Evolutionary conservation across 192 early-diverging fungal genomes (phyloP).

Genomic region (Coemansia interrupta): DNA sequence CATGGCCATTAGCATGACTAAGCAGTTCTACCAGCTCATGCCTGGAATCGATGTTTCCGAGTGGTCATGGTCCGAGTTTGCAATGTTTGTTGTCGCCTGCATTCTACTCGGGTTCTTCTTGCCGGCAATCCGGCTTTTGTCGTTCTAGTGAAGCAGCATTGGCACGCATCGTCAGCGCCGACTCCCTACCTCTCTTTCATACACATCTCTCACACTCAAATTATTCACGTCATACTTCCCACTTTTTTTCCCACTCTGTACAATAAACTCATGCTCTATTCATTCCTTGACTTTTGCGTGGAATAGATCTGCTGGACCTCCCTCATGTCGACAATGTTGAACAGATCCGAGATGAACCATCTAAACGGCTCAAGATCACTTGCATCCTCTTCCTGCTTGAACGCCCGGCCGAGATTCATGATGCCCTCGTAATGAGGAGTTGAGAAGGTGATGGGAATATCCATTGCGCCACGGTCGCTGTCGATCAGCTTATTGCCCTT

Average conservation of each 20-base stretch:
- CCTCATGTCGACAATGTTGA: slow-evolving; percentile 10
- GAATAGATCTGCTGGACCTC: not conserved
- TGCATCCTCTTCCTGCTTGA: not conserved
- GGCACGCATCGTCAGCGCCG: not conserved
- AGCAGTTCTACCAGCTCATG: slow-evolving; percentile 34
- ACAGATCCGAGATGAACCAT: slow-evolving; percentile 17
- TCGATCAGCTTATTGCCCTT: slow-evolving; percentile 15
- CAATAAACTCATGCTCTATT: not conserved
- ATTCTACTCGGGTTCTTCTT: slow-evolving; percentile 37
- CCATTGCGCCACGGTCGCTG: slow-evolving; percentile 18
- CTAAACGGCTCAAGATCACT: slow-evolving; percentile 16
- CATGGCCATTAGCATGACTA: slow-evolving; percentile 28
- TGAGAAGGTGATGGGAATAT: slow-evolving; percentile 16
- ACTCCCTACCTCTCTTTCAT: not conserved
- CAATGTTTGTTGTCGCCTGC: slow-evolving; percentile 37
- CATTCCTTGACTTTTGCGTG: not conserved
- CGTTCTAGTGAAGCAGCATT: not conserved
- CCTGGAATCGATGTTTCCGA: slow-evolving; percentile 45
- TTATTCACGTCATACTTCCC: not conserved
- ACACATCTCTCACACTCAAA: slow-evolving; percentile 1
- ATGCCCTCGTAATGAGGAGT: slow-evolving; percentile 15
- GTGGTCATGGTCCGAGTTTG: slow-evolving; percentile 52
- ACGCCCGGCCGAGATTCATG: not conserved
- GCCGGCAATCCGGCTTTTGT: slow-evolving; percentile 22
- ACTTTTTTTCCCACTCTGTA: not conserved